Base-by-base conservation (phyloP, 2,329 filamentous ascomycete species). In the Colletotrichum falcatum region DNA sequence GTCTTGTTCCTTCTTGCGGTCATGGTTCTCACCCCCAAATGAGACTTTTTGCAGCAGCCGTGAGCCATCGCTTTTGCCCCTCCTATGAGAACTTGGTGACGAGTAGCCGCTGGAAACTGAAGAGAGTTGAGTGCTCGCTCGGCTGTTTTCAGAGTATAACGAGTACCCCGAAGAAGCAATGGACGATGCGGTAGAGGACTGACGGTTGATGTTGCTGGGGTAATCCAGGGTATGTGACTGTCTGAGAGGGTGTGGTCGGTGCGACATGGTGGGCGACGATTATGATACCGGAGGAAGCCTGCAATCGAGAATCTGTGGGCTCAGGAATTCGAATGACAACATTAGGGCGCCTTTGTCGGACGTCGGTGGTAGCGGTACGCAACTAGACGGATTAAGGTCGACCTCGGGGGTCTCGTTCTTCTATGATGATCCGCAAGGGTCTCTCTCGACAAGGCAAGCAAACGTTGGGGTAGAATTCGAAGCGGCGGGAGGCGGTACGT, bases 21-120 rank as follows among this genome's bases (percentile, higher is more conserved):
- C 56, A 26, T 65, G 51, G 48, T 64, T 71, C 55, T 70, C 71
- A 61, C 62, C 62, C 62, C 84, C 79, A 78, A 83, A 79, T 35
- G 77, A 74, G 14, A 71, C 71, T 72, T 77, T 46, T 75, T 74
- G 23, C 77, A 90, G 23, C 77, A 90, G 86, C 53, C 85, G 84
- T 70, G 86, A 86, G 67, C 88, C 88, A 84, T 96, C 93, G 81
- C 93, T 95, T 79, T 90, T 87, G 71, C 92, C 92, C 78, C 94
- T 89, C 79, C 90, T 92, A 77, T 95, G 93, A 59, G 86, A 85
- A 71, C 81, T 76, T 70, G 78, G 78, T 65, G 51, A 39, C 70
- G 81, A 80, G 79, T 89, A 88, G 55, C 84, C 84, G 78, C 88
- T 89, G 42, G 93, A 94, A n/a, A 87, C 87, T 73, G 89, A 87